A percentile compares a stretch with the other conserved stretches of the same genome.
phyloP scores from a whole-genome alignment of 495 filamentous ascomycete genomes.

The Chlorociboria aeruginascens region DNA sequence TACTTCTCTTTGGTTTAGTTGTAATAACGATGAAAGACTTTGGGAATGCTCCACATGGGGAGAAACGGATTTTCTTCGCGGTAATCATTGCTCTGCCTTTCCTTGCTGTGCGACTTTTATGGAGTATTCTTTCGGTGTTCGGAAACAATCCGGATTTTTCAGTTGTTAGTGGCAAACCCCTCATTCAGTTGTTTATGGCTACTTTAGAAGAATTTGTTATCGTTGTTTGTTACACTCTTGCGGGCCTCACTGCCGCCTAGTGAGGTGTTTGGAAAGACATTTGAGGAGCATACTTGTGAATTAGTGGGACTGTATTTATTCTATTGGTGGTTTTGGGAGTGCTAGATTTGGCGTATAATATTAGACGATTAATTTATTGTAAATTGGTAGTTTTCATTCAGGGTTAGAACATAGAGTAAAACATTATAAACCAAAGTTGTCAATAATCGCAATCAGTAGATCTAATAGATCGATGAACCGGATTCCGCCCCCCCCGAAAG shows the following conservation, averaged over 20 bases:
- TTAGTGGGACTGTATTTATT: no score
- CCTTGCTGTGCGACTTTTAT: constrained; percentile 28
- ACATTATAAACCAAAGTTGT: no score
- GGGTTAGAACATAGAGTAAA: no score
- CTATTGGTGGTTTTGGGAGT: no score
- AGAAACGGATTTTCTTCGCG: constrained; percentile 24
- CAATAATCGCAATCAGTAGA: no score
- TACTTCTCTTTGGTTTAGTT: constrained; percentile 5
- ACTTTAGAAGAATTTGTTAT: constrained; percentile 29
- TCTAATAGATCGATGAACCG: no score
- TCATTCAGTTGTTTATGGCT: constrained; percentile 27
- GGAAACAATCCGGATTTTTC: constrained; percentile 22
- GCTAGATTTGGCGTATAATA: no score
- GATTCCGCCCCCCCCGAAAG: no score
- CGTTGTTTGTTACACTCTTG: constrained; percentile 21
- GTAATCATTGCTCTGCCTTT: constrained; percentile 24
- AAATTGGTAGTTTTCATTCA: no score
- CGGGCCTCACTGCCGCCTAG: constrained; percentile 21
- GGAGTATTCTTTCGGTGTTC: constrained; percentile 25
- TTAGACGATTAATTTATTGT: no score
- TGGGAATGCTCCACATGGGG: constrained; percentile 12
- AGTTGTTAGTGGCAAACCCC: constrained; percentile 21
- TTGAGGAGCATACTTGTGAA: neutral
- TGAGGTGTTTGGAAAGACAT: neutral
- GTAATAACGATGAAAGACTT: constrained; percentile 16